Conservation (phyloP, 768 basidiomycete species). For the Rhizopogon vesiculosus region DNA sequence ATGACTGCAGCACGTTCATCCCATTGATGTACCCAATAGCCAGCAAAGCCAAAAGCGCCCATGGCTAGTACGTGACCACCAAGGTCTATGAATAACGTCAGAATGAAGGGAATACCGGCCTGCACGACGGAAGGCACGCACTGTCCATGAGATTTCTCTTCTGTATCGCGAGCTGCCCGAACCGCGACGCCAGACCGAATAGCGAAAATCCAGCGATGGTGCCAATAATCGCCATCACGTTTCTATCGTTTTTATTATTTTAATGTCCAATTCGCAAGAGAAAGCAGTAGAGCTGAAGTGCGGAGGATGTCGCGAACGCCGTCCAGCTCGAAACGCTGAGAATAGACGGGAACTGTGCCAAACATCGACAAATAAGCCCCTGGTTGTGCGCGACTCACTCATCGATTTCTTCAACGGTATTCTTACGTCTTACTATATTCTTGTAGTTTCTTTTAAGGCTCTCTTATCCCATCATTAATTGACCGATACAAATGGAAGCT, state of each 20-base stretch:
- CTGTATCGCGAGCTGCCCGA: slow-evolving; percentile 87
- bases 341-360: neutral
- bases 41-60: slow-evolving; percentile 63
- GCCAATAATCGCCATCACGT: slow-evolving; percentile 56
- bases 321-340: neutral
- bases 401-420: neutral
- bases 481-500: neutral
- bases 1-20: slow-evolving; percentile 59
- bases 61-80: slow-evolving; percentile 67
- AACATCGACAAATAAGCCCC: neutral
- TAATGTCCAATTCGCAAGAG: neutral
- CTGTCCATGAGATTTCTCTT: slow-evolving; percentile 75
- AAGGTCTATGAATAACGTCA: slow-evolving; percentile 46
- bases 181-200: slow-evolving; percentile 78
- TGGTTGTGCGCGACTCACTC: neutral
- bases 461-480: neutral
- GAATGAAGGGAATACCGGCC: neutral
- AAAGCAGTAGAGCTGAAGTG: neutral
- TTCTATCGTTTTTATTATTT: neutral
- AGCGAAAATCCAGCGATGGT: slow-evolving; percentile 74
- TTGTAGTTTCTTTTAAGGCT: neutral
- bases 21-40: slow-evolving; percentile 72
- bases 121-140: slow-evolving; percentile 38
- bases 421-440: neutral
- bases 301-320: neutral